A percentile compares a stretch with the other conserved stretches of the same genome.
Conservation (phyloP, 352 stramenopile genomes). For the Halophytophthora batemanensis region DNA sequence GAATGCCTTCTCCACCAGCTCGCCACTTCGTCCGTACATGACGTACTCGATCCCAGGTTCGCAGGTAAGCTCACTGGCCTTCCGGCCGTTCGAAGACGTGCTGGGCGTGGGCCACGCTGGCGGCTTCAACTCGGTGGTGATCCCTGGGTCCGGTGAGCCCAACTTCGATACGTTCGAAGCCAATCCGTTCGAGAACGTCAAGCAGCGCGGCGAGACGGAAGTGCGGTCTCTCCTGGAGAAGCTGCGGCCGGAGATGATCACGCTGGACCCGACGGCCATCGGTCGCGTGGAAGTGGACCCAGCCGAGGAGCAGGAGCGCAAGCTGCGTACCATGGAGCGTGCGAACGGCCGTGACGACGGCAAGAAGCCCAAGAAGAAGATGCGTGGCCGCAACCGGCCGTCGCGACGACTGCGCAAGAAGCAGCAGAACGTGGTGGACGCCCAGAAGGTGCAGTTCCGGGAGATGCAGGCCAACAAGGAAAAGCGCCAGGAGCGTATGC, state of each 20-base stretch:
- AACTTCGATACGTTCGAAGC: conserved; percentile 98
- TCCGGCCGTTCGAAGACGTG: conserved; percentile 98
- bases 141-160: conserved; percentile 95
- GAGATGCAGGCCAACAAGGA: conserved; percentile 81
- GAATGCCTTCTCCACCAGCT: conserved; percentile 74
- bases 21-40: conserved; percentile 85
- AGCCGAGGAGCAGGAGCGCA: conserved; percentile 81
- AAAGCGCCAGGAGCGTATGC: conserved; percentile 64
- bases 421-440: conserved; percentile 97
- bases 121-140: conserved; percentile 86
- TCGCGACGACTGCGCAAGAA: conserved; percentile 96
- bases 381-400: conserved; percentile 96
- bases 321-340: conserved; percentile 68
- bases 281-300: conserved; percentile 91
- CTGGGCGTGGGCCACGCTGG: conserved; percentile 92
- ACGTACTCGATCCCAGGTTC: conserved; percentile 84
- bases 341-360: conserved; percentile 63
- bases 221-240: conserved; percentile 98
- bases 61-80: conserved; percentile 89
- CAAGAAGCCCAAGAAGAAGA: conserved; percentile 93
- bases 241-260: conserved; percentile 97
- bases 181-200: conserved; percentile 96
- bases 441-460: conserved; percentile 90
- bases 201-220: conserved; percentile 95
- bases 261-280: conserved; percentile 93